Conservation (phyloP, 495 filamentous ascomycete genomes). For the Achaetomiella virescens region DNA sequence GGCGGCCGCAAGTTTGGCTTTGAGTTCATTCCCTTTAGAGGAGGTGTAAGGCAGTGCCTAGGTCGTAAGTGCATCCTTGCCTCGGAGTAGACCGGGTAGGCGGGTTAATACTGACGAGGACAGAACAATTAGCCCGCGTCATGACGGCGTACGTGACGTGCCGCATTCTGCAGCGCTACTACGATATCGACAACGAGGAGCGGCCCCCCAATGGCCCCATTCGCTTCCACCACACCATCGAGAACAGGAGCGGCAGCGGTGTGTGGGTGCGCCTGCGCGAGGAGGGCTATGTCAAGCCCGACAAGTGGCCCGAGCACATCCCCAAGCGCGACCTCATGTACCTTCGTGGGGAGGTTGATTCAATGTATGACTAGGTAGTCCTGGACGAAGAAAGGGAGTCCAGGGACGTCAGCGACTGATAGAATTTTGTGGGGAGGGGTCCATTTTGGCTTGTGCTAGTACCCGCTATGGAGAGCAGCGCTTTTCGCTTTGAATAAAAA, state of each 20-base stretch:
- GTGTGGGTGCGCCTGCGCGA: conserved; percentile 36
- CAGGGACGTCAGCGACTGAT: too few relatives aligned
- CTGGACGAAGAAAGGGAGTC: too few relatives aligned
- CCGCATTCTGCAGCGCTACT: conserved; percentile 41
- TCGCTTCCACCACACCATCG: conserved; percentile 40
- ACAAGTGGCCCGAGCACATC: not conserved
- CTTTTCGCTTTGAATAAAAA: too few relatives aligned
- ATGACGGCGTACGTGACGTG: conserved; percentile 39
- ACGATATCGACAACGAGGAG: conserved; percentile 35
- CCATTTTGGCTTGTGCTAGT: too few relatives aligned
- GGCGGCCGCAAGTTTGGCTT: conserved; percentile 29
- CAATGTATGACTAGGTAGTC: too few relatives aligned
- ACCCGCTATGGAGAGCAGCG: too few relatives aligned
- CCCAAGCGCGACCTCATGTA: not conserved
- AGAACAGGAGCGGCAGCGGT: conserved; percentile 43
- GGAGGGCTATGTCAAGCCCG: conserved; percentile 1
- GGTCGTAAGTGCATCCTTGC: conserved; percentile 19
- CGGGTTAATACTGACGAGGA: not conserved
- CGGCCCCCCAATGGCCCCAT: conserved; percentile 26
- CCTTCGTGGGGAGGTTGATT: too few relatives aligned
- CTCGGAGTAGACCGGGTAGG: not conserved
- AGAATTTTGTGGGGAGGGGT: too few relatives aligned
- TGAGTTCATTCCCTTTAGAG: conserved; percentile 31
- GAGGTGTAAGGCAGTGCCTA: conserved; percentile 20
- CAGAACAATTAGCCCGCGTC: conserved; percentile 41